Base-by-base conservation (phyloP, 306 rosid species). In the Carpinus viminea region DNA sequence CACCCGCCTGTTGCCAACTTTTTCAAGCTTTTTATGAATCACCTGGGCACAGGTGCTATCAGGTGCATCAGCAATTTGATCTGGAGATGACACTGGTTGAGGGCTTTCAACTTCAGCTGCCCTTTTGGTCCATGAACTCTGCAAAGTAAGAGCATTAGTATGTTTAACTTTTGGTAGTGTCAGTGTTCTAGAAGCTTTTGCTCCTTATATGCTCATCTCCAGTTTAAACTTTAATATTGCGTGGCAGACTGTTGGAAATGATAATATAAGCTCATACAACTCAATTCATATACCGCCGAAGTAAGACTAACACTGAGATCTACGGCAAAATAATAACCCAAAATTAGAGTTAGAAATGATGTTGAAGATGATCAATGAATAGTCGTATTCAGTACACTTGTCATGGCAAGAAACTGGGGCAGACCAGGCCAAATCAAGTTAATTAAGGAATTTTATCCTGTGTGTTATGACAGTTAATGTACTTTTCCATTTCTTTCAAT, bases 111-210 rank as follows among this genome's bases (percentile, higher is more conserved):
- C 83, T 74, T 90, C 86, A 74, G 72, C 85, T 38, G 84, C 85
- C 79, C 80, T 82, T 82, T 82, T 83, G 79, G 88, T 89, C 89
- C 90, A 71, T 68, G 86, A 71, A 89, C 82, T 81, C 87, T 87
- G 77, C 87, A 75, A 36, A 83, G 74, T 56, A 77, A 50, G 83
- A 79, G 65, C 74, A 66, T 81, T 50, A 36, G 10, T 43, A 51
- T 59, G 50, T 61, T 18, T 43, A 65, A 41, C 16, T 66, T 38
- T 66, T 11, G 64, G 41, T 24, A 38, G 50, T n/a, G 3, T 38
- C 13, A 1, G 5, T 66, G 51, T 66, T 66, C 34, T 28, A 41
- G 72, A 18, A 38, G 18, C 51, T 6, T 66, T 13, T 54, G 18
- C 45, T 24, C 53, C 50, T 48, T 34, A 36, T 38, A 52, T 20